Conservation (phyloP, 2,329 filamentous ascomycete genomes). For the Talaromyces sp. region DNA sequence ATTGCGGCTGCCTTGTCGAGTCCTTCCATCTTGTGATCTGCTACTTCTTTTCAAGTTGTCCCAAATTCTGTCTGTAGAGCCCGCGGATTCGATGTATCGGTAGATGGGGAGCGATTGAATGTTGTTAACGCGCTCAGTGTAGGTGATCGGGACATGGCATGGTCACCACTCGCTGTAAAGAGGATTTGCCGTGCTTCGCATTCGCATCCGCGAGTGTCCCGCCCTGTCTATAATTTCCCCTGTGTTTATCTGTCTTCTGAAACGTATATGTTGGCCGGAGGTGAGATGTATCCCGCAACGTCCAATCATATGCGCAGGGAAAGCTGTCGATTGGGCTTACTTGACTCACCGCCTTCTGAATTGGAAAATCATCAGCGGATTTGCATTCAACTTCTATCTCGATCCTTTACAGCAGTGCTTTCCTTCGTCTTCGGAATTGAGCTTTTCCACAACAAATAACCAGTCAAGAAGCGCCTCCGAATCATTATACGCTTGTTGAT, state of each 20-base stretch:
- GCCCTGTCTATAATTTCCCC: not conserved
- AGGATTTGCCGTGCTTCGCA: not conserved
- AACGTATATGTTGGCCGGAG: not conserved
- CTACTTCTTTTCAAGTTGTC: not conserved
- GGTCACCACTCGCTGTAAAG: not conserved
- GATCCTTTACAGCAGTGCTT: not conserved
- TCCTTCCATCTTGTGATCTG: conserved; percentile 29
- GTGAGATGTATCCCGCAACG: not conserved
- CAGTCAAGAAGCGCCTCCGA: not conserved
- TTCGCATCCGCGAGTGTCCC: not conserved
- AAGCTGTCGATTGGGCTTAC: conserved; percentile 23
- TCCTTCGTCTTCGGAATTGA: not conserved
- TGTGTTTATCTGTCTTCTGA: not conserved
- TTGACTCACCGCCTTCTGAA: conserved; percentile 33
- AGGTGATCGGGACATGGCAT: not conserved
- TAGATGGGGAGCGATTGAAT: not conserved
- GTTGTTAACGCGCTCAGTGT: not conserved
- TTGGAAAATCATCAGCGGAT: conserved; percentile 5
- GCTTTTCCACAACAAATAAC: not conserved
- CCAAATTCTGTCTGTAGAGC: not conserved
- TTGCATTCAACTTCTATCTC: not conserved
- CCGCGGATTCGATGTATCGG: not conserved
- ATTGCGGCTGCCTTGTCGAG: conserved; percentile 62
- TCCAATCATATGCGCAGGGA: conserved; percentile 3
- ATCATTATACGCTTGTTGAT: not conserved